A percentile compares a stretch with the other conserved stretches of the same genome.
phyloP scores from a whole-genome alignment of 345 rosid species.

The Ceriops zippeliana region DNA sequence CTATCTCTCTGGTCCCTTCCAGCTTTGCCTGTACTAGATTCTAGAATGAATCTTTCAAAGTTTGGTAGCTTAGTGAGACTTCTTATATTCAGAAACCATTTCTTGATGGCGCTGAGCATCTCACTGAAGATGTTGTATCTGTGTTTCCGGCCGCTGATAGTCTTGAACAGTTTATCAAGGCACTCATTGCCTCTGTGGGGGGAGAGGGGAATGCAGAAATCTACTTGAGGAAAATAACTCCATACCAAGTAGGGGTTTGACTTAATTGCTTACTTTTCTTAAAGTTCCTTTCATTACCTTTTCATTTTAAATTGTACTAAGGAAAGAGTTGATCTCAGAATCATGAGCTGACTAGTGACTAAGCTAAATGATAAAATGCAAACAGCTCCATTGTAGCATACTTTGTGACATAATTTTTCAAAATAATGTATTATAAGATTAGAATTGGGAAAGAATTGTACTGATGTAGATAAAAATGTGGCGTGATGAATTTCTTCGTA shows the following conservation, averaged over 20 bases:
- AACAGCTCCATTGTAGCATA: not conserved
- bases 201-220: slow-evolving; percentile 59
- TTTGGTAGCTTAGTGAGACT: not conserved
- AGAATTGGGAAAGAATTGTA: not conserved
- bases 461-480: too few relatives aligned
- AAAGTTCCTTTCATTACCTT: not conserved
- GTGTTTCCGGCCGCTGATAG: slow-evolving; percentile 89
- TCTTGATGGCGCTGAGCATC: slow-evolving; percentile 75
- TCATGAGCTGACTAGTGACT: not conserved
- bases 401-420: not conserved
- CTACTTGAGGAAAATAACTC: slow-evolving; percentile 58
- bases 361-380: not conserved
- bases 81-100: slow-evolving; percentile 81
- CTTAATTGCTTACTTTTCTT: not conserved
- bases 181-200: slow-evolving; percentile 54
- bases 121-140: slow-evolving; percentile 88
- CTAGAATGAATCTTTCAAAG: not conserved
- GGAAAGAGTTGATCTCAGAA: not conserved
- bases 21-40: not conserved
- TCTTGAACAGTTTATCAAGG: slow-evolving; percentile 78
- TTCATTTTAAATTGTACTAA: not conserved
- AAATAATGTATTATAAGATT: not conserved
- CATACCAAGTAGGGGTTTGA: slow-evolving; percentile 64
- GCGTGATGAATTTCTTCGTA: not conserved
- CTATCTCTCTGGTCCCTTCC: not conserved